These are phyloP conservation scores for Papiliotrema flavescens DNA, from an alignment of 1,284 basidiomycete species.

Conservation along the genomic window DNA sequence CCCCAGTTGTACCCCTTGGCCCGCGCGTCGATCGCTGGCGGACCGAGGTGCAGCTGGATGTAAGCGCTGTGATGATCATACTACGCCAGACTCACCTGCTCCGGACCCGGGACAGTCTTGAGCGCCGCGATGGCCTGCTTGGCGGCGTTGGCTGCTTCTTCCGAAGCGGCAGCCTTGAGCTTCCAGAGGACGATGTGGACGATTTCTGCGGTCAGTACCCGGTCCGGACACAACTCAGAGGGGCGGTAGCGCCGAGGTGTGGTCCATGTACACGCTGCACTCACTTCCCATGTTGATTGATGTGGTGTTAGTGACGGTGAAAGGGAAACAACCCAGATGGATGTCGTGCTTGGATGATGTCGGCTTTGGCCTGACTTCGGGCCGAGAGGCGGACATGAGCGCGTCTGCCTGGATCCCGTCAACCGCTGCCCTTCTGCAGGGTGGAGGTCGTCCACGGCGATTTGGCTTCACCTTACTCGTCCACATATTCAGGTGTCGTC, in stretches of 20 bases:
- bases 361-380: neutral
- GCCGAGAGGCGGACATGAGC: no score
- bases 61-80: neutral
- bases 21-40: constrained; percentile 41
- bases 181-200: constrained; percentile 48
- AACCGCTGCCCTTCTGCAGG: no score
- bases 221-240: no score
- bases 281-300: constrained; percentile 13
- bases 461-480: no score
- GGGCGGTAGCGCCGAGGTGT: no score
- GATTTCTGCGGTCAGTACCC: constrained; percentile 29
- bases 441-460: no score
- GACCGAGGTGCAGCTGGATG: constrained; percentile 31
- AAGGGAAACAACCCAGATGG: no score
- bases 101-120: constrained; percentile 40
- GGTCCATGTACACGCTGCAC: no score
- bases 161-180: constrained; percentile 22
- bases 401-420: no score
- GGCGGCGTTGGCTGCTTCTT: constrained; percentile 23
- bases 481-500: no score
- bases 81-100: constrained; percentile 15
- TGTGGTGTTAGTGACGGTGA: neutral
- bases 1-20: constrained; percentile 47
- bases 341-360: neutral
- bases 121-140: constrained; percentile 33